phyloP scores from a whole-genome alignment of 2,329 filamentous ascomycete species.

The Sporothrix brasiliensis region DNA sequence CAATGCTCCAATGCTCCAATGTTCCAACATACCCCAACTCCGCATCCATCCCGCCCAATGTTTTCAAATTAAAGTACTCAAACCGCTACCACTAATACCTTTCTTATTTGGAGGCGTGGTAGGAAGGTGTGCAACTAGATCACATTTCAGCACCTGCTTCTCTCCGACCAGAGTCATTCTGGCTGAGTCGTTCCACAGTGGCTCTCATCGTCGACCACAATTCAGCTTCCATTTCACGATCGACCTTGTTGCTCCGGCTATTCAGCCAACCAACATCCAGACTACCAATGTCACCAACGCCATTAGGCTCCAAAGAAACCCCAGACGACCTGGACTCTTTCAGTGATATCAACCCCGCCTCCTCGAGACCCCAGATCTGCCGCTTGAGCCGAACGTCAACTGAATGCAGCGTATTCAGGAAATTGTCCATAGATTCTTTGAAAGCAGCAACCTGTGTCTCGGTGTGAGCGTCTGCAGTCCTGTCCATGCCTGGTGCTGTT shows the following conservation, averaged over 20 bases:
- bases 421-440: conserved; percentile 64
- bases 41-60: background rate
- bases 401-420: conserved; percentile 72
- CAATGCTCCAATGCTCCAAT: background rate
- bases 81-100: background rate
- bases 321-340: conserved; percentile 39
- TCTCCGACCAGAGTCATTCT: background rate
- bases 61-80: background rate
- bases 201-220: conserved; percentile 66
- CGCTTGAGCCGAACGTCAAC: conserved; percentile 74
- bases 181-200: conserved; percentile 52
- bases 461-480: conserved; percentile 35
- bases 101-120: background rate
- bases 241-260: conserved; percentile 78
- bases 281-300: conserved; percentile 57
- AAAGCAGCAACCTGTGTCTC: conserved; percentile 60
- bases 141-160: background rate
- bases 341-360: conserved; percentile 71
- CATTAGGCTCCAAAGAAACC: conserved; percentile 55
- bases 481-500: conserved; percentile 3
- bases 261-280: conserved; percentile 91
- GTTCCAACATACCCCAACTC: background rate
- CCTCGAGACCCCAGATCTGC: conserved; percentile 78
- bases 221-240: conserved; percentile 81
- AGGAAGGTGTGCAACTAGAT: background rate